phyloP scores from a whole-genome alignment of 2,329 filamentous ascomycete species.

The Aspergillus persii region DNA sequence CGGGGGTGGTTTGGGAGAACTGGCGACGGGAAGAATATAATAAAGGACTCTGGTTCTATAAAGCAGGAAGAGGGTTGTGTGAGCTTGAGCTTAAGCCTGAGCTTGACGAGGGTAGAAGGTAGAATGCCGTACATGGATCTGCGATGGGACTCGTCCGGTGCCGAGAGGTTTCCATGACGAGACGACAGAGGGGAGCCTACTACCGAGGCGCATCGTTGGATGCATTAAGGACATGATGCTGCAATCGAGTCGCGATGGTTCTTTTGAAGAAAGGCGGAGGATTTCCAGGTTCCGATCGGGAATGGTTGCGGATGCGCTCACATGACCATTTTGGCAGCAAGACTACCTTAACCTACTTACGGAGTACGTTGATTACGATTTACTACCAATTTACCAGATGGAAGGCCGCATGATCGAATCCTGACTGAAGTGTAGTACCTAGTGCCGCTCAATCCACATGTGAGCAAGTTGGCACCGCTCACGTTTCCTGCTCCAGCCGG shows the following conservation, averaged over 20 bases:
- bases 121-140: not conserved
- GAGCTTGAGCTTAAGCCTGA: not conserved
- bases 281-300: not conserved
- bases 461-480: too few relatives aligned
- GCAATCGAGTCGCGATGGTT: not conserved
- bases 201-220: not conserved
- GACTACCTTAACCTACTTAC: too few relatives aligned
- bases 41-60: not conserved
- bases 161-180: not conserved
- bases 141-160: not conserved
- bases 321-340: not conserved
- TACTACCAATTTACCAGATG: too few relatives aligned
- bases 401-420: too few relatives aligned
- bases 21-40: not conserved
- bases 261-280: not conserved
- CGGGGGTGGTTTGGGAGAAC: constrained; percentile 7
- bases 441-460: too few relatives aligned
- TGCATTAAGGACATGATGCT: not conserved
- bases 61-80: not conserved
- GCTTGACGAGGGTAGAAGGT: not conserved
- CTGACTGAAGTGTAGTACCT: too few relatives aligned
- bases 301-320: not conserved
- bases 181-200: not conserved
- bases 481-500: not conserved
- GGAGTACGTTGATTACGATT: too few relatives aligned